Evolutionary conservation across 2,329 filamentous ascomycete genomes (phyloP), one percentile per base, ranked within the genome.

Genomic region (Penicillium sp.): DNA sequence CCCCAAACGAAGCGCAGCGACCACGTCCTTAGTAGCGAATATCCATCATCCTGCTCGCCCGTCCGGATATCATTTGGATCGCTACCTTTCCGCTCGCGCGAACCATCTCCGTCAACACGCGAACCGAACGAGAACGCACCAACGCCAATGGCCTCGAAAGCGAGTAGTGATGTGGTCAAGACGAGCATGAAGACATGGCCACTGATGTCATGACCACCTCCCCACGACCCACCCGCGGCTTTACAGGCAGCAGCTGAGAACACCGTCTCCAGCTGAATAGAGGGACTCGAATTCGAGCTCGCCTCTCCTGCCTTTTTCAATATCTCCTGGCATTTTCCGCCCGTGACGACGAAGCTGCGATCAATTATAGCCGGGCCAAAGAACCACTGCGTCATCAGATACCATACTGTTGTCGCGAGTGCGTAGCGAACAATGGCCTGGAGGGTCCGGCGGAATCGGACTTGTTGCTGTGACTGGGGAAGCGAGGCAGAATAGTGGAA

Each of bases 141-240:
- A 67, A 62, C 63, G 1, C 71, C 71, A 11, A 96, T 51, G 68
- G 92, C 83, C 78, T 98, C 95, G 68, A 96, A 87, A 75, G 89
- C 82, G 52, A 98, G 78, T 69, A 96, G 90, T 48, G 86, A 86
- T 56, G 89, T 93, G 4, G 91, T 91, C 43, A 97, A 79, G 7
- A 96, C 92, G 49, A 99, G 82, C 78, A 99, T 78, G 70, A 99
- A 97, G 4, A 97, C 92, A 75, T 98, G 95, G 0, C 95, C 95
- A 60, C 90, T 95, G 66, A 99, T 93, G 75, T 99, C 95, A 75
- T 98, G 92, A 0, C 95, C 95, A n/a, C 95, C 95, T 57, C 81
- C 85, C 95, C 95, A 99, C 54, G 81, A 79, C 0, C 95, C 93
- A 7, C 93, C 93, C 0, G 87, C 85, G 3, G 88, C 82, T 77